These are phyloP conservation scores for Vitellaria paradoxa DNA, from an alignment of 179 eudicot genomes.

Conservation along the genomic window DNA sequence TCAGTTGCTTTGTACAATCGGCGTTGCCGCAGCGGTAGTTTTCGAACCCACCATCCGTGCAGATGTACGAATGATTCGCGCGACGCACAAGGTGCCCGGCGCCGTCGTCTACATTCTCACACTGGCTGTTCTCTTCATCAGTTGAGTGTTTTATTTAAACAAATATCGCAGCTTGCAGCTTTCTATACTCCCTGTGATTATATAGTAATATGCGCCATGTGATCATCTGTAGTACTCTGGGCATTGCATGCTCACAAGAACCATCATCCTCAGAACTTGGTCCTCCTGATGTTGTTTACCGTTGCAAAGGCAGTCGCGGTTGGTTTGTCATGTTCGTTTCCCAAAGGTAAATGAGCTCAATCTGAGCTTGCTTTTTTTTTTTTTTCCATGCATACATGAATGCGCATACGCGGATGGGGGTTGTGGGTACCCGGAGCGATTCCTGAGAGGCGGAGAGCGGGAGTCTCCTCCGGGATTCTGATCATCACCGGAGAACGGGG, in stretches of 20 bases:
- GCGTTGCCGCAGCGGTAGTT: constrained; percentile 31
- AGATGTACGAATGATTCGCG: constrained; percentile 20
- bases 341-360: constrained; percentile 50
- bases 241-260: constrained; percentile 34
- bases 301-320: constrained; percentile 33
- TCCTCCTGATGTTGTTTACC: constrained; percentile 47
- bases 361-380: too few species aligned
- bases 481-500: too few species aligned
- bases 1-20: constrained; percentile 47
- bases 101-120: constrained; percentile 29
- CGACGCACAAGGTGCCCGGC: constrained; percentile 24
- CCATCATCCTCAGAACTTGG: constrained; percentile 50
- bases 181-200: not conserved
- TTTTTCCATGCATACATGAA: too few species aligned
- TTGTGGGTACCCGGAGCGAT: too few species aligned
- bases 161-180: not conserved
- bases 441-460: too few species aligned
- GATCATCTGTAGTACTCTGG: constrained; percentile 34
- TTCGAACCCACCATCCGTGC: constrained; percentile 23
- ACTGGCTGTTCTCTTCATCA: constrained; percentile 28
- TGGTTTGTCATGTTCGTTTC: constrained; percentile 28
- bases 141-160: constrained; percentile 15
- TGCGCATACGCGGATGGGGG: too few species aligned
- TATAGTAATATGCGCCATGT: too few species aligned
- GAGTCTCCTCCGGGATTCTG: too few species aligned